Conservation (phyloP, 2,329 filamentous ascomycete species). For the Pyricularia grisea region DNA sequence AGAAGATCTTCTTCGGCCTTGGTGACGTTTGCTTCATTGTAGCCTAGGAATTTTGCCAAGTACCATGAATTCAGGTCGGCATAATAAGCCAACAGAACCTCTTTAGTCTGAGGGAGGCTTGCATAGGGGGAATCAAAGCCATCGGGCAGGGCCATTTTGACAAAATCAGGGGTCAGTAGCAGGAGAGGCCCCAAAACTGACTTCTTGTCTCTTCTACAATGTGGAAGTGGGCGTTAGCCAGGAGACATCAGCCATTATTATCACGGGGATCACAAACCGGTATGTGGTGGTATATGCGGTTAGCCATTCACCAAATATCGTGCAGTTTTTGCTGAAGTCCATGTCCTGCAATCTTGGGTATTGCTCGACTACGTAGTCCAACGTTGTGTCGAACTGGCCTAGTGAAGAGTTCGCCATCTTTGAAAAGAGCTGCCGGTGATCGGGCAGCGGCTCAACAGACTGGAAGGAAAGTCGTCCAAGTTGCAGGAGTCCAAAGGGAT, state of each 20-base stretch:
- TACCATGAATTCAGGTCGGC: not conserved
- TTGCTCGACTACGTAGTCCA: not conserved
- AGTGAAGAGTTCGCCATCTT: not conserved
- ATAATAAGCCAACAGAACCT: not conserved
- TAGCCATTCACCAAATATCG: slow-evolving; percentile 11
- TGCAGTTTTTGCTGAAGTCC: slow-evolving; percentile 12
- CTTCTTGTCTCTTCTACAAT: not conserved
- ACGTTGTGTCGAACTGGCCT: not conserved
- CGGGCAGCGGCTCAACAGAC: not conserved
- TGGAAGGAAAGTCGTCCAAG: not conserved
- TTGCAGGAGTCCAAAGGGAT: too few species aligned
- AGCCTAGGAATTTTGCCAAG: not conserved
- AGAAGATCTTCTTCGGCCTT: slow-evolving; percentile 4
- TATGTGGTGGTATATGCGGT: slow-evolving; percentile 1
- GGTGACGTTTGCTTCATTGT: not conserved
- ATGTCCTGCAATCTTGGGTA: slow-evolving; percentile 5
- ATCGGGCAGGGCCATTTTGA: not conserved
- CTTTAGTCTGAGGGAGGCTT: not conserved
- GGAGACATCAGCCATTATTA: not conserved
- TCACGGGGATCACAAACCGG: not conserved
- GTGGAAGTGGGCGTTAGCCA: not conserved
- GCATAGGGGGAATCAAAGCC: not conserved
- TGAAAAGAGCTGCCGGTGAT: not conserved
- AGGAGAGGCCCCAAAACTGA: not conserved
- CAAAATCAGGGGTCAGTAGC: not conserved